Base-by-base conservation (phyloP, 805 yeast species). In the Scheffersomyces coipomensis region DNA sequence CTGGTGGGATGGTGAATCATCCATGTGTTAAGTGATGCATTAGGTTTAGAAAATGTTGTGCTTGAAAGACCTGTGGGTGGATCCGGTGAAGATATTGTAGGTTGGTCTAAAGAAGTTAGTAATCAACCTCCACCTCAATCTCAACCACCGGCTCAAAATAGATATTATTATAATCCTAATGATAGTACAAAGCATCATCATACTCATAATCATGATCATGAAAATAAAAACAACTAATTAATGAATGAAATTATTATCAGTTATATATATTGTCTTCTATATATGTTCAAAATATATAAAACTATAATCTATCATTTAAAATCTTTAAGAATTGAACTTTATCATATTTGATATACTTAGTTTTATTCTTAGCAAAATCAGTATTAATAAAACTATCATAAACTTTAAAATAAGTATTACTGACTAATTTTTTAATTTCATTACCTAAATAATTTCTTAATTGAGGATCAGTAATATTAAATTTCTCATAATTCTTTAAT, bases 1-100 rank as follows among this genome's bases (percentile, higher is more conserved):
- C 98, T 1, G 99, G 98, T 15, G 97, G 97, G 3, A 76, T 89
- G 81, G 79, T 87, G 2, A 85, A 88, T 53, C 96, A 89, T 58
- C 81, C 84, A 10, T 89, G 97, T n/a, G 97, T 58, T 78, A 34
- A 72, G 75, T 47, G 95, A 87, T 55, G 88, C 91, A 0, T 60
- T 78, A 24, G 95, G 95, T 0, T 71, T 85, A 57, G 93, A 85
- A 42, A 73, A 81, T 49, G 78, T 85, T 11, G 67, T 62, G 3
- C 65, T 85, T 4, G 97, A 87, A 53, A 72, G 97, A 49, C 82
- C 82, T 22, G 75, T 83, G 5, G 88, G 88, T 22, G 83, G 86
- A 0, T 64, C 80, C n/a, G 97, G 97, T 23, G 82, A 78, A 37
- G 97, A 88, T 64, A 87, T 93, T 34, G 81, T 82, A 3, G 99